phyloP scores from a whole-genome alignment of 2,329 filamentous ascomycete genomes.

The Emergomyces pasteurianus region DNA sequence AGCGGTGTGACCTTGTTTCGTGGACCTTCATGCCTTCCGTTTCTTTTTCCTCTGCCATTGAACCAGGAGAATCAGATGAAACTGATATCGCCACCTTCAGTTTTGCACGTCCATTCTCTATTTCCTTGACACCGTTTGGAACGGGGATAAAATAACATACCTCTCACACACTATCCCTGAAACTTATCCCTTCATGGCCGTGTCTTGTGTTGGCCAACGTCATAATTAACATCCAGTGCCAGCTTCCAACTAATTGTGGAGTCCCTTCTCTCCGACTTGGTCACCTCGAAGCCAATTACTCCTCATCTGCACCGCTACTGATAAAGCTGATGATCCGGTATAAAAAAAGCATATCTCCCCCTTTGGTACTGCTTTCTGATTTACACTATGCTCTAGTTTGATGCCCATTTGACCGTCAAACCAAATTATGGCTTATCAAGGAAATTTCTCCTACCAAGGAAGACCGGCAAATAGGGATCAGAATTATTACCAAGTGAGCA shows the following conservation, averaged over 20 bases:
- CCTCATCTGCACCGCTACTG: background rate
- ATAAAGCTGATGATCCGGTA: background rate
- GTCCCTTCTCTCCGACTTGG: background rate
- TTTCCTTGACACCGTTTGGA: background rate
- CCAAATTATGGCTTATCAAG: constrained; percentile 9
- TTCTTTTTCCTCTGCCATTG: background rate
- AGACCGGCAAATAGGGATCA: constrained; percentile 4
- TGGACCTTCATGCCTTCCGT: background rate
- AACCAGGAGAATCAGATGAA: background rate
- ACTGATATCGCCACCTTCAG: background rate
- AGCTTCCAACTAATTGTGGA: background rate
- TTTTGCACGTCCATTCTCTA: background rate
- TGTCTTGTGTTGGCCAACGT: background rate
- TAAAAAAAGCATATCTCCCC: constrained; percentile 1
- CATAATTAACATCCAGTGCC: background rate
- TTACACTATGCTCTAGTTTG: background rate
- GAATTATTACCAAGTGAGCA: constrained; percentile 7
- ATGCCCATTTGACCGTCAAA: constrained; percentile 2
- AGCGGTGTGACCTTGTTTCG: constrained; percentile 1
- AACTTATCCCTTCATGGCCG: background rate
- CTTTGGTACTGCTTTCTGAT: background rate
- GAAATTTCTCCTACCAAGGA: constrained; percentile 8
- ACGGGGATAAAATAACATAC: background rate
- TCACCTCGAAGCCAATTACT: background rate
- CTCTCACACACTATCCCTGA: background rate